Conservation (phyloP, 371 early-diverging fungal genomes). For the Sporodiniella umbellata region DNA sequence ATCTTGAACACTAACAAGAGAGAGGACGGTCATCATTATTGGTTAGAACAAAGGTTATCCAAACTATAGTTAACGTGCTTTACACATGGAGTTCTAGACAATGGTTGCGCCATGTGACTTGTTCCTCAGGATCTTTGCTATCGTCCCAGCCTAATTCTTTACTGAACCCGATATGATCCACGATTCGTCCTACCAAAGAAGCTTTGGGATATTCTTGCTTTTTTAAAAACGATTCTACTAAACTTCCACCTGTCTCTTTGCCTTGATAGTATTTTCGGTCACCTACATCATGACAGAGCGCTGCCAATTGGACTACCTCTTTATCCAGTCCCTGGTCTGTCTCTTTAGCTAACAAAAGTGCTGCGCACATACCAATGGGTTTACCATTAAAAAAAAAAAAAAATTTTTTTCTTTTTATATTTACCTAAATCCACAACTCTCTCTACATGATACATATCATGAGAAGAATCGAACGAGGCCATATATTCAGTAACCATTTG, state of each 20-base stretch:
- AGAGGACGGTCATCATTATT: background rate
- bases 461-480: constrained; percentile 68
- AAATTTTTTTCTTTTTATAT: background rate
- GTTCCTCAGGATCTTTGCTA: constrained; percentile 21
- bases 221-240: constrained; percentile 46
- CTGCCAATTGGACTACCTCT: constrained; percentile 66
- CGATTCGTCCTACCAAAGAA: constrained; percentile 51
- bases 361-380: too few species aligned
- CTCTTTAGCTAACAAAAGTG: constrained; percentile 40
- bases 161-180: constrained; percentile 68
- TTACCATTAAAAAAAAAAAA: constrained; percentile 1
- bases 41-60: too few species aligned
- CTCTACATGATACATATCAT: constrained; percentile 77
- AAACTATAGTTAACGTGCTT: too few species aligned
- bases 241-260: constrained; percentile 37
- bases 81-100: constrained; percentile 65
- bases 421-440: constrained; percentile 67
- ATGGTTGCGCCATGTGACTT: constrained; percentile 49
- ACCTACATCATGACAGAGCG: constrained; percentile 75
- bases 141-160: constrained; percentile 66
- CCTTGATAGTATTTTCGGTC: constrained; percentile 68
- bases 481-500: constrained; percentile 64
- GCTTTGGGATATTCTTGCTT: constrained; percentile 35
- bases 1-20: constrained; percentile 63
- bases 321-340: constrained; percentile 42